These are phyloP conservation scores for Aspergillus biplanus DNA, from an alignment of 495 filamentous ascomycete genomes.

Conservation along the genomic window DNA sequence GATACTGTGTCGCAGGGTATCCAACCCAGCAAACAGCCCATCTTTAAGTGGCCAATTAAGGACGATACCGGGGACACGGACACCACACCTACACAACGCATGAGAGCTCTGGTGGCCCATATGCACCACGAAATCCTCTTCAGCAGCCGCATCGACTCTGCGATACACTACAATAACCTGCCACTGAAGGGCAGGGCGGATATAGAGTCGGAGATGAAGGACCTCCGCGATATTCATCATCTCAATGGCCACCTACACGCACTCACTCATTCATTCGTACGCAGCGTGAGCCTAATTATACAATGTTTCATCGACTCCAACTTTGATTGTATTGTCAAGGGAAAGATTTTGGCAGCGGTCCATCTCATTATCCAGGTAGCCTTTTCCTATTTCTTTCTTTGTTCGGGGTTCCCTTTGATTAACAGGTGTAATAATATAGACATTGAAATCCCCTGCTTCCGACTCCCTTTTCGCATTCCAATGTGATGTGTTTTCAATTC, in stretches of 20 bases:
- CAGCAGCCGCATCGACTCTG: not conserved
- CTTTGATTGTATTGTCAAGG: slow-evolving; percentile 17
- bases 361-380: slow-evolving; percentile 4
- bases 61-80: not conserved
- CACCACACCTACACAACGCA: slow-evolving; percentile 3
- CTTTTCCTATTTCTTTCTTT: not conserved
- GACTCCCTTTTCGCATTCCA: slow-evolving; percentile 13
- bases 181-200: slow-evolving; percentile 5
- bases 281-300: slow-evolving; percentile 3
- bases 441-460: not conserved
- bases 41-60: slow-evolving; percentile 16
- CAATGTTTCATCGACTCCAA: slow-evolving; percentile 10
- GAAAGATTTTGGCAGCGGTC: slow-evolving; percentile 18
- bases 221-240: not conserved
- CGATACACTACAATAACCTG: slow-evolving; percentile 11
- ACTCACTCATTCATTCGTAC: slow-evolving; percentile 9
- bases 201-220: slow-evolving; percentile 1
- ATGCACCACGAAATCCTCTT: slow-evolving; percentile 15
- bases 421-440: not conserved
- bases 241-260: slow-evolving; percentile 4
- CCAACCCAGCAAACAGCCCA: not conserved
- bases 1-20: not conserved
- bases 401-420: not conserved
- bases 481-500: slow-evolving; percentile 6
- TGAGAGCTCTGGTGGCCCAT: slow-evolving; percentile 12